Evolutionary conservation across 139 green algal species (phyloP), one percentile per base, ranked within the genome.

Genomic region (Chlamydomonas eustigma): DNA sequence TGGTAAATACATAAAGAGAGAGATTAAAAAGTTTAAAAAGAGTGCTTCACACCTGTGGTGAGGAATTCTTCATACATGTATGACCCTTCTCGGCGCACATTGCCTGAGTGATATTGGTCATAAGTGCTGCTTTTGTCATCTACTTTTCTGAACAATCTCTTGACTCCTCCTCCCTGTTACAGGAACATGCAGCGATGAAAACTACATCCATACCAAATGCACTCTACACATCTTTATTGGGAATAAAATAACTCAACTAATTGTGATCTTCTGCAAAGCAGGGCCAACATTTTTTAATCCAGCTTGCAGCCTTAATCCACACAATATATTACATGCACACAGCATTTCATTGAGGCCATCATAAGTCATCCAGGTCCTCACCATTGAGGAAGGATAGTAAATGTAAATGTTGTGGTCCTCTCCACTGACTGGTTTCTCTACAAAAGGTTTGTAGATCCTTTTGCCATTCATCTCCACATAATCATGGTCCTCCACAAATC

Each of bases 51-150:
- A 78, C 78, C 90, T 4, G 95, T 98, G 74, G 91, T 81, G 74
- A 99, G 84, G 78, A 98, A 99, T 78, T 95, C 92, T 82, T 99
- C 96, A 72, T 98, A 98, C 73, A 99, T 97, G 90, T 94, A 99
- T 1, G 89, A 96, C 12, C 93, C 93, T 64, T 95, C 85, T 1
- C 93, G 79, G 25, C 95, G 87, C 25, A 97, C 89, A 50, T 76
- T 91, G 50, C 92, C 93, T 1, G 90, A 86, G 83, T 97, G 90
- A 18, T 79, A 87, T 32, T 88, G 81, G 75, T 97, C 88, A 66
- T 97, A 97, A 70, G 94, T 87, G 22, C 78, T 87, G 33, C 81
- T 89, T 76, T 91, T 91, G 83, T 97, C 88, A 74, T 95, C 86
- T 18, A 97, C 87, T 86, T 99, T 99, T 50, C 96, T 86, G 80